Base-by-base conservation (phyloP, 2,329 filamentous ascomycete species). In the Graphilbum fragrans region DNA sequence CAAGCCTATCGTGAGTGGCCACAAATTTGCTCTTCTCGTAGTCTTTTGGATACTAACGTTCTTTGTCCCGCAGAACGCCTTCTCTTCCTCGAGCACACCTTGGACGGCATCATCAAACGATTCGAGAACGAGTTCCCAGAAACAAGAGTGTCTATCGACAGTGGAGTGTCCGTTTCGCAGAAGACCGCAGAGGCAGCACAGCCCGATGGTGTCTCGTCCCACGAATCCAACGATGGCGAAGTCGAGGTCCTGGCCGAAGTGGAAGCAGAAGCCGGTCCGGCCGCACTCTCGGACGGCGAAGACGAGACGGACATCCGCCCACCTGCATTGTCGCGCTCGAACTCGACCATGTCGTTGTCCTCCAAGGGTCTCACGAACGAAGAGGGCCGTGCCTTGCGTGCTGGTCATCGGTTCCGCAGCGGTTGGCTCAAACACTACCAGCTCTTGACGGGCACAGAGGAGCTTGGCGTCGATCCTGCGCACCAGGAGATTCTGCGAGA, bases 111-210 rank as follows among this genome's bases (percentile, higher is more conserved):
- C 64, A 96, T 96, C 54, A 80, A 86, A 56, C 82, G 92, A 22
- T 98, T 96, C 56, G 92, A 96, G 58, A 84, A 94, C 56, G 90
- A 96, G 59, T 96, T 87, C 53, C 92, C 92, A 0, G 90, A 96
- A 55, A 93, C 85, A 1, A 78, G 86, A 29, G 66, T 66, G 42
- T 52, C 52, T 14, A 49, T 48, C 10, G 54, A 58, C 38, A 53
- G 55, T 29, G 53, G 53, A 18, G 46, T 53, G 5, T 56, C 54
- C 2, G 44, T 52, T n/a, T 49, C 51, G n/a, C 37, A 48, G 7
- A 49, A 34, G 43, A 38, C 7, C 32, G 5, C 7, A 19, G 32
- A 32, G 14, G 10, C 31, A 29, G 42, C 50, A 1, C 47, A 49
- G 18, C 50, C 47, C n/a, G 50, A 47, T 4, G 49, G 55, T 4